A percentile compares a stretch with the other conserved stretches of the same genome.
These are phyloP conservation scores for Pseudogymnoascus pannorum DNA, from an alignment of 2,329 filamentous ascomycete genomes.

Conservation along the genomic window DNA sequence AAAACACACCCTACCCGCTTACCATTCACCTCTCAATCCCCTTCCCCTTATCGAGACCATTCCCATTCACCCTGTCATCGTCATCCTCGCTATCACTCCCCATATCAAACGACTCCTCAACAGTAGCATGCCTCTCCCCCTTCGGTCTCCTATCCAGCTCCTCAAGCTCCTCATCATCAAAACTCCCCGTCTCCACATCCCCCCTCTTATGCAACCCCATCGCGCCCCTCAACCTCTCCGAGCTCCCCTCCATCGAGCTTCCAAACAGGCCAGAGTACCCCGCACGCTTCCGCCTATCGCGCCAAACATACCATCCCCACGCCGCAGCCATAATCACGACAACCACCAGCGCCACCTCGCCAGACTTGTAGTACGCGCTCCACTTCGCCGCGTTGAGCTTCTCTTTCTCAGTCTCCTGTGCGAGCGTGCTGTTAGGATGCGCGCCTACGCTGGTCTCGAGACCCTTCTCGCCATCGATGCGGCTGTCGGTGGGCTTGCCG, in stretches of 20 bases:
- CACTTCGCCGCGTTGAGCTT: slow-evolving; percentile 60
- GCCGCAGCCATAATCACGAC: slow-evolving; percentile 54
- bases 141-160: slow-evolving; percentile 41
- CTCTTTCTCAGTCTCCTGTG: slow-evolving; percentile 54
- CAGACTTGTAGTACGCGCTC: slow-evolving; percentile 65
- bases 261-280: slow-evolving; percentile 43
- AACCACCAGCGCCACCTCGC: slow-evolving; percentile 61
- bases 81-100: slow-evolving; percentile 52
- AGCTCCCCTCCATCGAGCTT: slow-evolving; percentile 23
- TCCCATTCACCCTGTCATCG: slow-evolving; percentile 23
- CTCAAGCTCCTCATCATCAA: slow-evolving; percentile 59
- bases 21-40: slow-evolving; percentile 14
- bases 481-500: slow-evolving; percentile 58
- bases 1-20: slow-evolving; percentile 12
- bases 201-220: slow-evolving; percentile 38
- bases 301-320: slow-evolving; percentile 61
- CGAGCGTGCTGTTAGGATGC: slow-evolving; percentile 59
- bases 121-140: slow-evolving; percentile 28
- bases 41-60: slow-evolving; percentile 17
- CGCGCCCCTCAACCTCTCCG: slow-evolving; percentile 22
- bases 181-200: slow-evolving; percentile 57
- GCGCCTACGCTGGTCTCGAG: slow-evolving; percentile 58
- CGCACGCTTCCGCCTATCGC: slow-evolving; percentile 47
- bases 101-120: slow-evolving; percentile 44
- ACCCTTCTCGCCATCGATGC: slow-evolving; percentile 63